A percentile compares a stretch with the other conserved stretches of the same genome.
phyloP scores from a whole-genome alignment of 768 basidiomycete species.

The Neoboletus brunneissimus region DNA sequence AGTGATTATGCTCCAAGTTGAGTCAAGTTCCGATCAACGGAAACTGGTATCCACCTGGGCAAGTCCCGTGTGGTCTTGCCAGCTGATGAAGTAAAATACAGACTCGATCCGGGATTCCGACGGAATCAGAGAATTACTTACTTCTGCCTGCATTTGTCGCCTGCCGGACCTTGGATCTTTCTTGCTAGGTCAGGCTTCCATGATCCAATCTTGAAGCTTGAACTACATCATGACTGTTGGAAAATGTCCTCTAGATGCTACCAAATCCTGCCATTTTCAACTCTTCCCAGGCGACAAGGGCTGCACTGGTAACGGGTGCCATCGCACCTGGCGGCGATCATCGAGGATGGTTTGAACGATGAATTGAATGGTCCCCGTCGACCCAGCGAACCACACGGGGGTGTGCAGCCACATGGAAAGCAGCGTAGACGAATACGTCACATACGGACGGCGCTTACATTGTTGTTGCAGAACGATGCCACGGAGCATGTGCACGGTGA shows the following conservation, averaged over 20 bases:
- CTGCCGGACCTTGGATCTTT: not conserved
- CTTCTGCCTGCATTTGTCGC: not conserved
- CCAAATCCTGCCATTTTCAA: not conserved
- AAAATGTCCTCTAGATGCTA: not conserved
- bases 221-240: not conserved
- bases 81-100: conserved; percentile 12
- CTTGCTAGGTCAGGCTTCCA: not conserved
- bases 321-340: conserved; percentile 11
- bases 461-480: not conserved
- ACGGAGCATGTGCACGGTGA: conserved; percentile 17
- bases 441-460: not conserved
- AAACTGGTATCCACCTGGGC: conserved; percentile 7
- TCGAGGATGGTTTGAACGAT: conserved; percentile 3
- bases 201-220: conserved; percentile 1
- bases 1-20: conserved; percentile 1
- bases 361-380: not conserved
- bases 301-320: not conserved
- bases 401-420: conserved; percentile 8
- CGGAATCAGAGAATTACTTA: not conserved
- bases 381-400: conserved; percentile 7
- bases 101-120: conserved; percentile 3
- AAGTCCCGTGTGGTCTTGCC: conserved; percentile 4
- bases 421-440: conserved; percentile 7
- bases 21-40: conserved; percentile 1
- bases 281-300: not conserved